phyloP scores from a whole-genome alignment of 768 basidiomycete genomes.

The Kockovaella imperatae region DNA sequence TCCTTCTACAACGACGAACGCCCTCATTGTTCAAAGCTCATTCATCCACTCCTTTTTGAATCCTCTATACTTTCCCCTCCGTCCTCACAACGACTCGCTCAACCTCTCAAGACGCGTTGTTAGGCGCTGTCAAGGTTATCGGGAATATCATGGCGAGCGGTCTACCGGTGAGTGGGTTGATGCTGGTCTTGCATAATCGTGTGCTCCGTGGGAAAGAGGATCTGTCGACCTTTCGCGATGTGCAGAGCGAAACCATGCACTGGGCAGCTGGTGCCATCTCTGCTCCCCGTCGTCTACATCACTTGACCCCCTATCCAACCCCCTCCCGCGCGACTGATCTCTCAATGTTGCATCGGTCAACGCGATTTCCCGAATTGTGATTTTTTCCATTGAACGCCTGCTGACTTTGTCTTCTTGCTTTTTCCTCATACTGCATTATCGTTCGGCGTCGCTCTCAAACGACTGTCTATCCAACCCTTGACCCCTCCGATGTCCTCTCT shows the following conservation, averaged over 20 bases:
- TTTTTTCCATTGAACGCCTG: too few species aligned
- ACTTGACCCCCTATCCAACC: too few species aligned
- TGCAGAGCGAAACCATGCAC: too few species aligned
- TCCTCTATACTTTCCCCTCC: neutral
- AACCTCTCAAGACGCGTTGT: neutral
- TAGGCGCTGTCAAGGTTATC: neutral
- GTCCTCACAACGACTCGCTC: neutral
- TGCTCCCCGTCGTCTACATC: too few species aligned
- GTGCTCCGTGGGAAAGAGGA: too few species aligned
- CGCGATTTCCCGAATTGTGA: too few species aligned
- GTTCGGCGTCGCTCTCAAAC: too few species aligned
- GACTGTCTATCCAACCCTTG: neutral
- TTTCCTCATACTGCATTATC: neutral
- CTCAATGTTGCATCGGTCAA: too few species aligned
- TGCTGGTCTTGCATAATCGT: neutral
- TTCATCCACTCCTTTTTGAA: neutral
- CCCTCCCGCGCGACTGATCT: too few species aligned
- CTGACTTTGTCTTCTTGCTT: too few species aligned
- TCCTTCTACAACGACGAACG: neutral
- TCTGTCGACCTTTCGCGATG: too few species aligned
- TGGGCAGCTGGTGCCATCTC: too few species aligned
- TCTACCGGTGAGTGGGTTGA: constrained; percentile 5
- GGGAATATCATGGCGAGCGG: neutral
- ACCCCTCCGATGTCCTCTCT: neutral
- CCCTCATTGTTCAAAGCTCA: neutral